Conservation (phyloP, 768 basidiomycete genomes). For the Mycena chlorophos region DNA sequence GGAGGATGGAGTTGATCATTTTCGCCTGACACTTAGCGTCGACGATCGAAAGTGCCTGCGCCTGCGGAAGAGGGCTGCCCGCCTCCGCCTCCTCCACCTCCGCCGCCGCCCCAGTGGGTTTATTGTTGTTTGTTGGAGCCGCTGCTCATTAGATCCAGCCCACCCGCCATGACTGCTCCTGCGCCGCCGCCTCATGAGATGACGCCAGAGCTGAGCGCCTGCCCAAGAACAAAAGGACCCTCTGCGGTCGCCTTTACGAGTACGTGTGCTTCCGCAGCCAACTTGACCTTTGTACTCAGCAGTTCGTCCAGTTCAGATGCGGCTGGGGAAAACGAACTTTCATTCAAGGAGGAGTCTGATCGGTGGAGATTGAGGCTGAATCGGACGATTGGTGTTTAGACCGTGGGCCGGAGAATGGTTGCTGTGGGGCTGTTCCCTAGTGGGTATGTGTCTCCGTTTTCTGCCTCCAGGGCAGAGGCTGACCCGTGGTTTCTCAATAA, state of each 20-base stretch:
- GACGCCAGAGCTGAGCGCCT: no score
- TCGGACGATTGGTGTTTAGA: constrained; percentile 93
- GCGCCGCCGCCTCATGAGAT: no score
- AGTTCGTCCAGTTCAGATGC: constrained; percentile 72
- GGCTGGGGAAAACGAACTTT: constrained; percentile 86
- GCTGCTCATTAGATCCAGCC: no score
- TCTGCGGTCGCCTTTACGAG: constrained; percentile 75
- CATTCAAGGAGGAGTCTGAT: constrained; percentile 79
- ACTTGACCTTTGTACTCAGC: neutral
- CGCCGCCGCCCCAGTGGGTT: no score
- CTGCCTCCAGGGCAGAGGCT: constrained; percentile 3
- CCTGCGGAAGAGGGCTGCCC: no score
- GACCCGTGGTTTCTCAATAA: constrained; percentile 24
- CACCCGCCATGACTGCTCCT: no score
- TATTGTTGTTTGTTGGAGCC: no score
- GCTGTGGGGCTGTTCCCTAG: constrained; percentile 76
- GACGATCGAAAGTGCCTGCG: constrained; percentile 63
- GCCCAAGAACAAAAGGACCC: no score
- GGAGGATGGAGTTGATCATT: neutral
- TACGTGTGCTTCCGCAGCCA: constrained; percentile 36
- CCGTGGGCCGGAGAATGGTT: constrained; percentile 51
- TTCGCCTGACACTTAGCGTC: constrained; percentile 75
- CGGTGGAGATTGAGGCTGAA: constrained; percentile 71
- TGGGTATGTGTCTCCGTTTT: constrained; percentile 32
- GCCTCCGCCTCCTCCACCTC: no score